Conservation (phyloP, 2,329 filamentous ascomycete species). For the Macrophomina pseudophaseolina region DNA sequence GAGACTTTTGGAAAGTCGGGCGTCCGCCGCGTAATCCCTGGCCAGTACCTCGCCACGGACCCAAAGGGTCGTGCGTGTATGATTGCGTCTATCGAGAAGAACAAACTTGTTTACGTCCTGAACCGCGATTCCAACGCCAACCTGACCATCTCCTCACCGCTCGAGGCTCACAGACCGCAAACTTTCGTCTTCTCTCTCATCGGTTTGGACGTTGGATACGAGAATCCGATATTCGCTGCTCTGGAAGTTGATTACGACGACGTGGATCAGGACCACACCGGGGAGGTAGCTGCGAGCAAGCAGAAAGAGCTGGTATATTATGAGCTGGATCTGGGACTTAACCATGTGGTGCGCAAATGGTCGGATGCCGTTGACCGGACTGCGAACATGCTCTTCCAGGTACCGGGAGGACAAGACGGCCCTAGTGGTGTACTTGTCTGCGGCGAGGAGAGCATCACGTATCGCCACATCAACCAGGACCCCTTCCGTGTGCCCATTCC, state of each 20-base stretch:
- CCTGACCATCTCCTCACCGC: conserved; percentile 93
- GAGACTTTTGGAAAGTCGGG: conserved; percentile 99
- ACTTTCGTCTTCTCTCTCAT: conserved; percentile 88
- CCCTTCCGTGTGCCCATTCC: conserved; percentile 89
- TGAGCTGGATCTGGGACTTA: conserved; percentile 93
- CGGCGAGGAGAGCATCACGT: conserved; percentile 91
- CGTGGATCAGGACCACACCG: conserved; percentile 87
- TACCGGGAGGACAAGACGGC: conserved; percentile 90
- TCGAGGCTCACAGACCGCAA: conserved; percentile 93
- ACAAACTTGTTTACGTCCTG: conserved; percentile 98
- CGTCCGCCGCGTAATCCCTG: conserved; percentile 88
- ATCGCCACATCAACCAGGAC: conserved; percentile 94
- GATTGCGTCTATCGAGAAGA: conserved; percentile 95
- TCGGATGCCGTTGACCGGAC: conserved; percentile 90
- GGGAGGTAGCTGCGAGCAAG: conserved; percentile 76
- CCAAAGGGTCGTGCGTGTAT: conserved; percentile 95
- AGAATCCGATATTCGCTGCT: conserved; percentile 94
- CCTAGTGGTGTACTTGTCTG: conserved; percentile 96
- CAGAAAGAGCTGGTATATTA: conserved; percentile 97
- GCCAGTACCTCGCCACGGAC: conserved; percentile 94
- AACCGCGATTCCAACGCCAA: conserved; percentile 95
- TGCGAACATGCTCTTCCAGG: conserved; percentile 89
- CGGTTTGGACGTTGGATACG: conserved; percentile 92
- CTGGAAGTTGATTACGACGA: conserved; percentile 94
- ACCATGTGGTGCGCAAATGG: conserved; percentile 97